phyloP scores from a whole-genome alignment of 257 asterid genomes.

The Paraleonurus japonicus region DNA sequence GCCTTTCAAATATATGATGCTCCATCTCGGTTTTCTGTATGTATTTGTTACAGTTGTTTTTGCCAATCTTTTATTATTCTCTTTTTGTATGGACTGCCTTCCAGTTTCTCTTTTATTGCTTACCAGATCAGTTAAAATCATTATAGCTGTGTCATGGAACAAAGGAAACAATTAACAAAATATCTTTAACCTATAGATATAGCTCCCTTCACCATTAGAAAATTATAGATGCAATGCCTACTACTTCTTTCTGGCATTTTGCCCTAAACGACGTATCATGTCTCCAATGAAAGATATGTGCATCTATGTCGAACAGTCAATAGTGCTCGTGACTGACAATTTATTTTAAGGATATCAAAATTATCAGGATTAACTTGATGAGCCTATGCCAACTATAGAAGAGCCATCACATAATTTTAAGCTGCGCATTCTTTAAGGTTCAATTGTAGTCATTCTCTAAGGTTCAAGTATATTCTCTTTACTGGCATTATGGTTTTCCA shows the following conservation, averaged over 20 bases:
- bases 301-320: conserved; percentile 9
- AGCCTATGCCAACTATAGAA: conserved; percentile 9
- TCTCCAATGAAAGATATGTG: neutral
- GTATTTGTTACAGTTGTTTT: conserved; percentile 31
- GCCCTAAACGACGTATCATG: neutral
- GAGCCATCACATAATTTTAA: neutral
- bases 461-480: conserved; percentile 4
- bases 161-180: neutral
- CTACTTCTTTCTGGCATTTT: neutral
- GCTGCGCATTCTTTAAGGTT: neutral
- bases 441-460: conserved; percentile 8
- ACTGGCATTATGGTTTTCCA: conserved; percentile 1
- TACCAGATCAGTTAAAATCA: neutral
- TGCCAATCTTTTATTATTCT: conserved; percentile 7
- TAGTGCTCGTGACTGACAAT: neutral
- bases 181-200: neutral
- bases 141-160: neutral
- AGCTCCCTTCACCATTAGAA: neutral
- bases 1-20: conserved; percentile 85
- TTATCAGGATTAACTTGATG: conserved; percentile 12
- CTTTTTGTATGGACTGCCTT: conserved; percentile 11
- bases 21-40: conserved; percentile 84
- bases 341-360: neutral
- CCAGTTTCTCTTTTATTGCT: neutral
- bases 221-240: neutral